Percentiles rank a stretch among this genome's conserved stretches.
Conservation (phyloP, 768 basidiomycete genomes). For the Tubosaeta brunneosetosa region DNA sequence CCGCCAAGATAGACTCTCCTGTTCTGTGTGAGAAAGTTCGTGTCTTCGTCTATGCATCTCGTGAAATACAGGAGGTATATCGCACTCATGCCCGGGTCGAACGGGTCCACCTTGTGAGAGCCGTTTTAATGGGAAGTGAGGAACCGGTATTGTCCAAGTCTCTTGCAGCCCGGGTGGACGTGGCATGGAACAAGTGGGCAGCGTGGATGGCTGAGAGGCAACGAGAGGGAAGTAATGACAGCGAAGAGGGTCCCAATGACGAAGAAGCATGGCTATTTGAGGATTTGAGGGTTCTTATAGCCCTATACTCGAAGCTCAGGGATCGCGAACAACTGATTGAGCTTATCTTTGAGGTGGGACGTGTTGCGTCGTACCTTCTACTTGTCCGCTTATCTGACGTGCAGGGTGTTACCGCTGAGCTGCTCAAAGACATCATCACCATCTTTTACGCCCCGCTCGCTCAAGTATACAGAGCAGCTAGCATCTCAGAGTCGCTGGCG, state of each 20-base stretch:
- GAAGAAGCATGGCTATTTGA: conserved; percentile 98
- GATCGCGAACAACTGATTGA: conserved; percentile 92
- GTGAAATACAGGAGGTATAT: conserved; percentile 81
- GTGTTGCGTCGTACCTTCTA: neutral
- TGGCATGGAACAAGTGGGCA: conserved; percentile 72
- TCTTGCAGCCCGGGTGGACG: conserved; percentile 77
- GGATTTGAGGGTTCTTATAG: conserved; percentile 76
- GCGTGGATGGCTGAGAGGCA: conserved; percentile 64
- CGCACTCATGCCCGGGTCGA: conserved; percentile 74
- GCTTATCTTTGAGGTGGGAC: conserved; percentile 84
- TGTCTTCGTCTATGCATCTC: conserved; percentile 79
- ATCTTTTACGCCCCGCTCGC: conserved; percentile 97
- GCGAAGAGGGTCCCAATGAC: conserved; percentile 87
- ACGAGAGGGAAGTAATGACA: conserved; percentile 63
- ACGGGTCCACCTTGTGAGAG: conserved; percentile 68
- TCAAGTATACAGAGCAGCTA: conserved; percentile 95
- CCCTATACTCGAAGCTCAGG: conserved; percentile 71
- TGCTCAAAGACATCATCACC: conserved; percentile 97
- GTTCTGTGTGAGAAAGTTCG: conserved; percentile 84
- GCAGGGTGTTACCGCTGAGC: conserved; percentile 89
- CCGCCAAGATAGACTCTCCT: conserved; percentile 85
- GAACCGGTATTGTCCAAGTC: conserved; percentile 68
- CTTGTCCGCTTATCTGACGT: conserved; percentile 1
- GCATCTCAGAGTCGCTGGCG: conserved; percentile 87
- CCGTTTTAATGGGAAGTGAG: conserved; percentile 75